Conservation (phyloP, 768 basidiomycete species). For the Lactarius indigo region DNA sequence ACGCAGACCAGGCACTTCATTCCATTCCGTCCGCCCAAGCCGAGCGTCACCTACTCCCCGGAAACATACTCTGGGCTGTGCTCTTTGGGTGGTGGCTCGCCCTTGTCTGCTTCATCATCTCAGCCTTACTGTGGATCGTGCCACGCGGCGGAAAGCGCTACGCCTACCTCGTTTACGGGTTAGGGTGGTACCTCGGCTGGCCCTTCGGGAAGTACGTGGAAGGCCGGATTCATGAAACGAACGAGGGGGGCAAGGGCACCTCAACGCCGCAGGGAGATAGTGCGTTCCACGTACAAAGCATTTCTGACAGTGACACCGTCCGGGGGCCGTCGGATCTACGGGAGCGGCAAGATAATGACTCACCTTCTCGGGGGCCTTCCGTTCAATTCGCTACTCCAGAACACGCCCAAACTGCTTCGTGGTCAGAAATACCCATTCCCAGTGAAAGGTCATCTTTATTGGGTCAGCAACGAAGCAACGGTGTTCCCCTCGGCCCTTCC, state of each 20-base stretch:
- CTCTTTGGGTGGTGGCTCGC: constrained; percentile 95
- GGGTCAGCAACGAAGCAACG: constrained; percentile 38
- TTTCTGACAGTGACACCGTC: constrained; percentile 39
- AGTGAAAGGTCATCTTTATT: constrained; percentile 47
- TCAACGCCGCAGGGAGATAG: constrained; percentile 37
- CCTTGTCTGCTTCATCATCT: constrained; percentile 61
- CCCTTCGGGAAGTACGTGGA: constrained; percentile 99
- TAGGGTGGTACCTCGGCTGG: constrained; percentile 97
- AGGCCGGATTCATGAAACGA: constrained; percentile 50
- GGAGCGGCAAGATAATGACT: constrained; percentile 10
- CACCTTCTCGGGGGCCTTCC: neutral
- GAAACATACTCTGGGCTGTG: constrained; percentile 90
- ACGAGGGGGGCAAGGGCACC: constrained; percentile 37
- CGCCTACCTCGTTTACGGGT: constrained; percentile 79
- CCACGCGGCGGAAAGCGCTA: constrained; percentile 84
- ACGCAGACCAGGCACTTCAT: constrained; percentile 94
- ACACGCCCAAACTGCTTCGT: constrained; percentile 47
- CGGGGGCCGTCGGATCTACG: constrained; percentile 28
- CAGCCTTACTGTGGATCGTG: constrained; percentile 63
- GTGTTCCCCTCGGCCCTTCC: constrained; percentile 38
- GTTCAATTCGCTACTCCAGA: constrained; percentile 31
- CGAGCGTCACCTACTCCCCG: constrained; percentile 88
- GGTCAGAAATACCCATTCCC: constrained; percentile 36
- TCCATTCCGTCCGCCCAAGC: constrained; percentile 89
- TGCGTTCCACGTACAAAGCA: constrained; percentile 20